Evolutionary conservation across 2,329 filamentous ascomycete genomes (phyloP), one percentile per base, ranked within the genome.

Genomic region (Ceratocystis alfenasii): DNA sequence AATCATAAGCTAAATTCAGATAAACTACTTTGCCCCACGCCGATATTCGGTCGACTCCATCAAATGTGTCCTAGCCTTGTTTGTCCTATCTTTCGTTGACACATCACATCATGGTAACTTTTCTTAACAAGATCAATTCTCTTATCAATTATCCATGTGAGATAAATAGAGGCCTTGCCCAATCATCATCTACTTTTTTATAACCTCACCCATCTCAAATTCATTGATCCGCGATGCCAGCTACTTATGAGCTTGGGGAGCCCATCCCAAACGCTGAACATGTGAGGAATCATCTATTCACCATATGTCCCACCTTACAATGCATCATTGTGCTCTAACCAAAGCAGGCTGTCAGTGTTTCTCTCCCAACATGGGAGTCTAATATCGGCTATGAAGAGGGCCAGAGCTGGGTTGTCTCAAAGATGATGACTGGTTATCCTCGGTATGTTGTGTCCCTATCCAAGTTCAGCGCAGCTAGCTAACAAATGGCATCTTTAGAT

Each of bases 381-480:
- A 97, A 95, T 72, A 80, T 99, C 48, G 93, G 85, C 50, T 99
- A 99, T 73, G 94, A 99, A 75, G 91, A 99, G 75, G 93, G 91
- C 63, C 83, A 95, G 73, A 79, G 86, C 66, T 94, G 90, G 87
- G 89, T 99, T n/a, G 69, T 94, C 20, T 83, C 81, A 69, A 87
- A 86, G 73, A 88, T 99, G 91, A 81, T 84, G 69, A 95, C 89
- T 57, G 94, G 94, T 45, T 99, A 99, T 75, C 94, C 94, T 68
- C 84, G 88, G 87, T 89, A 75, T 67, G 76, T 12, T 69, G 6
- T 64, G 10, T 17, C 25, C 45, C 15, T 33, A 17, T 57, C 62
- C 63, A n/a, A 55, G 55, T n/a, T 62, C 20, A n/a, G n/a, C 30
- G 20, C 48, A 53, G 36, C 36, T 41, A 41, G 36, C 4, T 41